A percentile compares a stretch with the other conserved stretches of the same genome.
phyloP scores from a whole-genome alignment of 23 red algal species.

The Cyanidiococcus yangmingshanensis region DNA sequence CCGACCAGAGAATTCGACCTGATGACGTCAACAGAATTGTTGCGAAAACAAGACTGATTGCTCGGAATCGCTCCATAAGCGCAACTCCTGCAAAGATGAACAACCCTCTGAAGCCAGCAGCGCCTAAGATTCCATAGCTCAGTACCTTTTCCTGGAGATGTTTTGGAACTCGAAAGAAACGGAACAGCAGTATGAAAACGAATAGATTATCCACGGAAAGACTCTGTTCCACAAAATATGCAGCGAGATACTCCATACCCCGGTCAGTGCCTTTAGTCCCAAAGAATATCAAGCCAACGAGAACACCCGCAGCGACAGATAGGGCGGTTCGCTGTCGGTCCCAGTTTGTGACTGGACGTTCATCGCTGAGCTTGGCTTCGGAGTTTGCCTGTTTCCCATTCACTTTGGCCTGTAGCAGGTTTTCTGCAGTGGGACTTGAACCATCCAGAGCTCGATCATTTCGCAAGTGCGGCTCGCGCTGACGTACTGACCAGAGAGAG shows the following conservation, averaged over 20 bases:
- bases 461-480: too few species aligned
- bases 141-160: conserved; percentile 59
- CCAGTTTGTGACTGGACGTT: not conserved
- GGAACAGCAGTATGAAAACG: conserved; percentile 89
- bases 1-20: conserved; percentile 36
- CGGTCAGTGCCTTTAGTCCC: conserved; percentile 14
- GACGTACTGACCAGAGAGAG: too few species aligned
- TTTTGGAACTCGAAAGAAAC: conserved; percentile 73
- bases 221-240: conserved; percentile 81
- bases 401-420: too few species aligned
- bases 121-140: conserved; percentile 80
- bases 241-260: conserved; percentile 67
- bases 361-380: too few species aligned
- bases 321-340: conserved; percentile 1
- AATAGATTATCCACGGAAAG: conserved; percentile 95
- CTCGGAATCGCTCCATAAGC: conserved; percentile 56
- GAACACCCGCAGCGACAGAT: not conserved
- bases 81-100: conserved; percentile 73
- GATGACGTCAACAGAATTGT: conserved; percentile 58
- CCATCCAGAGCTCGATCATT: too few species aligned
- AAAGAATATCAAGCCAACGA: not conserved
- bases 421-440: too few species aligned
- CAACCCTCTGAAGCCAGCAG: conserved; percentile 44
- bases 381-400: too few species aligned
- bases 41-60: conserved; percentile 56